Percentiles rank a stretch among this genome's conserved stretches.
phyloP scores from a whole-genome alignment of 495 filamentous ascomycete species.

The Xylaria sp. region DNA sequence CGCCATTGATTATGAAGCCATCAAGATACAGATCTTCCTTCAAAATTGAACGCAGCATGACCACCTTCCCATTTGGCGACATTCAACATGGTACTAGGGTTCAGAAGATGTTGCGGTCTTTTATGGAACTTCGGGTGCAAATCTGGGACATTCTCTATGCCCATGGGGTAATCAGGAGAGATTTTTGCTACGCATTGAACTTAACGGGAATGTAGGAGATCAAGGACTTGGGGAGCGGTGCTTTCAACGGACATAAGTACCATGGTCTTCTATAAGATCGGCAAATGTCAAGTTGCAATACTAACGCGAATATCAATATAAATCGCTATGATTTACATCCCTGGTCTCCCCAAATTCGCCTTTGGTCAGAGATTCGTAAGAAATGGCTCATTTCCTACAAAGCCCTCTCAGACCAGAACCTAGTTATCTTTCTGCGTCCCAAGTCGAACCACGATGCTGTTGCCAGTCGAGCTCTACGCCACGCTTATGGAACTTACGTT shows the following conservation, averaged over 20 bases:
- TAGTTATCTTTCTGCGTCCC: not conserved
- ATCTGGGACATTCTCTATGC: not conserved
- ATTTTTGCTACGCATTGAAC: constrained; percentile 26
- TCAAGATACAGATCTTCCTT: not conserved
- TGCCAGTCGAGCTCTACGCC: not conserved
- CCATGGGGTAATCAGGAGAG: constrained; percentile 2
- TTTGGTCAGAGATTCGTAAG: not conserved
- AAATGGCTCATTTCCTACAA: not conserved
- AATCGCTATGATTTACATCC: constrained; percentile 27
- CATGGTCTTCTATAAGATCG: not conserved
- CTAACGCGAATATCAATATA: constrained; percentile 21
- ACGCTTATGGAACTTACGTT: not conserved
- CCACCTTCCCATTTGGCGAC: constrained; percentile 8
- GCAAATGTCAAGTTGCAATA: constrained; percentile 1
- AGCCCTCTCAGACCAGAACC: no score
- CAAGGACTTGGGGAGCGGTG: constrained; percentile 22
- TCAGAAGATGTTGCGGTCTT: constrained; percentile 9
- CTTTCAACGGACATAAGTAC: constrained; percentile 13
- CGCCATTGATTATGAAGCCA: not conserved
- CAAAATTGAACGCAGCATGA: not conserved
- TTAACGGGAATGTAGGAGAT: constrained; percentile 21
- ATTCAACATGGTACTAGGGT: constrained; percentile 6
- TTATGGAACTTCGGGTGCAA: constrained; percentile 9
- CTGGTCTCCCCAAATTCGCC: not conserved
- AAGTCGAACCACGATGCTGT: not conserved